A percentile compares a stretch with the other conserved stretches of the same genome.
phyloP scores from a whole-genome alignment of 495 filamentous ascomycete genomes.

The Chlorociboria aeruginascens region DNA sequence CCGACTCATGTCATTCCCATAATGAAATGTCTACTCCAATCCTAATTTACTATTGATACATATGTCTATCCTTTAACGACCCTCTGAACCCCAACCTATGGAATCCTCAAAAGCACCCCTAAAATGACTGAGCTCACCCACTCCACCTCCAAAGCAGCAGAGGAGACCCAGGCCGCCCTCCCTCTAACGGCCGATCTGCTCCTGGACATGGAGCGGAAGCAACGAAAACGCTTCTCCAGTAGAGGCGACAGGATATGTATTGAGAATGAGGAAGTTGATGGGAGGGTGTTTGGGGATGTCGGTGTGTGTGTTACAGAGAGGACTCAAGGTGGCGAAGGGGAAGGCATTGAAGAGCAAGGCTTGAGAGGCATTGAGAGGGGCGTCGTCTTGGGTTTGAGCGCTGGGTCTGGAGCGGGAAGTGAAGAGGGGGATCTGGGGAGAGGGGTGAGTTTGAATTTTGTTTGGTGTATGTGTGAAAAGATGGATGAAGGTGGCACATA shows the following conservation, averaged over 20 bases:
- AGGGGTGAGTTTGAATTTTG: not conserved
- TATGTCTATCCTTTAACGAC: no score
- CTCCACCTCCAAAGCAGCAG: not conserved
- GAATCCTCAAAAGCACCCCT: not conserved
- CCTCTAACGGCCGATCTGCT: slow-evolving; percentile 13
- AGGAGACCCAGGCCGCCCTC: slow-evolving; percentile 4
- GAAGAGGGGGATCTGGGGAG: slow-evolving; percentile 19
- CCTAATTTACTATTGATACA: no score
- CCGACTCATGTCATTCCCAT: no score
- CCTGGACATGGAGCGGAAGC: slow-evolving; percentile 10
- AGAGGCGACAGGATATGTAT: slow-evolving; percentile 13
- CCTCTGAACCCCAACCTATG: no score
- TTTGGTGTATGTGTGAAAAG: not conserved
- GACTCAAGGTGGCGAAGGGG: no score
- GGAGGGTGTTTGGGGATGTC: slow-evolving; percentile 23
- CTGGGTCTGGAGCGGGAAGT: slow-evolving; percentile 29
- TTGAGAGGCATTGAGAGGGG: slow-evolving; percentile 30
- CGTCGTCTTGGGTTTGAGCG: slow-evolving; percentile 36
- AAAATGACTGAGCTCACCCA: slow-evolving; percentile 10
- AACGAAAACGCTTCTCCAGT: slow-evolving; percentile 6
- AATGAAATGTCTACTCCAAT: no score
- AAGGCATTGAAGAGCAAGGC: no score
- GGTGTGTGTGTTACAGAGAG: no score
- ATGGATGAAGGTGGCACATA: no score
- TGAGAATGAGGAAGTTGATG: slow-evolving; percentile 34